Evolutionary conservation across 345 rosid genomes (phyloP).

Genomic region (Eucalyptus marginata): DNA sequence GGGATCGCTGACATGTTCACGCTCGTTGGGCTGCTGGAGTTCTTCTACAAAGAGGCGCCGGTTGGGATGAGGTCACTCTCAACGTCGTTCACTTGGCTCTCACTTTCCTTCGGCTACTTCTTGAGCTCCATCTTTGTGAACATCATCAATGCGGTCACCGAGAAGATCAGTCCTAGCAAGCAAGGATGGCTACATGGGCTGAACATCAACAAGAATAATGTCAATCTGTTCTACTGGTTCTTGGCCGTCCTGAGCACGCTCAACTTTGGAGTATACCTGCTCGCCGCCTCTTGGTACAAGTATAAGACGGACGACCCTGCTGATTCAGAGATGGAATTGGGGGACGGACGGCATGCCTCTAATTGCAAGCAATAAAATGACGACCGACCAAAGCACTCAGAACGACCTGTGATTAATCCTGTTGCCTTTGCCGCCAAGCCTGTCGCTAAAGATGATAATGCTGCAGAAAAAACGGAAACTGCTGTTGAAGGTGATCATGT

Average conservation of each 20-base stretch:
- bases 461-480: background rate
- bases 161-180: conserved; percentile 9
- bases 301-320: conserved; percentile 9
- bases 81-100: conserved; percentile 25
- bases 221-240: conserved; percentile 34
- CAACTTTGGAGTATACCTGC: conserved; percentile 13
- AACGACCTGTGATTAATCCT: background rate
- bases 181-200: conserved; percentile 27
- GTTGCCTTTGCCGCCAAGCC: background rate
- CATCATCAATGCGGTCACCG: conserved; percentile 14
- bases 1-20: conserved; percentile 44
- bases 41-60: conserved; percentile 34
- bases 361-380: background rate
- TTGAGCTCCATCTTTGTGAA: conserved; percentile 17
- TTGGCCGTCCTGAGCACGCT: conserved; percentile 21
- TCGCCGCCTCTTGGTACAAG: conserved; percentile 33
- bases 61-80: conserved; percentile 27
- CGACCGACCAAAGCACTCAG: background rate
- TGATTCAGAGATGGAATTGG: background rate
- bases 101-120: conserved; percentile 26
- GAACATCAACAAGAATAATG: conserved; percentile 15
- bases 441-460: background rate
- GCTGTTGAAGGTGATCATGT: background rate
- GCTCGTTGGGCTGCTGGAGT: conserved; percentile 31
- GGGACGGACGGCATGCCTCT: background rate